phyloP scores from a whole-genome alignment of 2,329 filamentous ascomycete genomes.

The Byssothecium circinans region DNA sequence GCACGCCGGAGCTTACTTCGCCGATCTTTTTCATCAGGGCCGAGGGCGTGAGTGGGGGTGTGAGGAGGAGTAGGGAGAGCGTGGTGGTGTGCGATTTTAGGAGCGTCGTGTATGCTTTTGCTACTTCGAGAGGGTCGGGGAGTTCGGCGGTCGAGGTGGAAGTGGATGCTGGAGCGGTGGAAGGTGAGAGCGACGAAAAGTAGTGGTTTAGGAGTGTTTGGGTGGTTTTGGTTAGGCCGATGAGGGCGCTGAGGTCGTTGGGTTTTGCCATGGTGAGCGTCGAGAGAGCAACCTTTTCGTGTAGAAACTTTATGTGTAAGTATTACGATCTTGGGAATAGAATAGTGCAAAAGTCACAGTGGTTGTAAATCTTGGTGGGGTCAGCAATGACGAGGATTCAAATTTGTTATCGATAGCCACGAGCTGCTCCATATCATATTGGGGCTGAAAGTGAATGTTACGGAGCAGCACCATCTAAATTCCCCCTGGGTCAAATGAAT shows the following conservation, averaged over 20 bases:
- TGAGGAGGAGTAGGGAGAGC: slow-evolving; percentile 82
- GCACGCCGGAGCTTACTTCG: slow-evolving; percentile 70
- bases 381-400: neutral
- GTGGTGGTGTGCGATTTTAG: slow-evolving; percentile 85
- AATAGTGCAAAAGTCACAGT: neutral
- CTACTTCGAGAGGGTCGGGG: slow-evolving; percentile 62
- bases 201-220: slow-evolving; percentile 41
- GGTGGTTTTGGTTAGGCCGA: slow-evolving; percentile 40
- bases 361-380: neutral
- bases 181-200: slow-evolving; percentile 32
- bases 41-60: slow-evolving; percentile 79
- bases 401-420: neutral
- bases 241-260: slow-evolving; percentile 31
- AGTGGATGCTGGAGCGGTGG: slow-evolving; percentile 2
- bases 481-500: neutral
- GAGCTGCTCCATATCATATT: neutral
- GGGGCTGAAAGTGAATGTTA: neutral
- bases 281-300: neutral
- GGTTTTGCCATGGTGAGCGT: slow-evolving; percentile 21
- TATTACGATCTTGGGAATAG: no score
- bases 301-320: no score
- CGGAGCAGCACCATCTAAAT: neutral
- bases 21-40: slow-evolving; percentile 71
- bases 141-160: slow-evolving; percentile 22
- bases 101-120: slow-evolving; percentile 70